phyloP scores from a whole-genome alignment of 2,329 filamentous ascomycete species.

The Phaeosphaeriaceae sp. region DNA sequence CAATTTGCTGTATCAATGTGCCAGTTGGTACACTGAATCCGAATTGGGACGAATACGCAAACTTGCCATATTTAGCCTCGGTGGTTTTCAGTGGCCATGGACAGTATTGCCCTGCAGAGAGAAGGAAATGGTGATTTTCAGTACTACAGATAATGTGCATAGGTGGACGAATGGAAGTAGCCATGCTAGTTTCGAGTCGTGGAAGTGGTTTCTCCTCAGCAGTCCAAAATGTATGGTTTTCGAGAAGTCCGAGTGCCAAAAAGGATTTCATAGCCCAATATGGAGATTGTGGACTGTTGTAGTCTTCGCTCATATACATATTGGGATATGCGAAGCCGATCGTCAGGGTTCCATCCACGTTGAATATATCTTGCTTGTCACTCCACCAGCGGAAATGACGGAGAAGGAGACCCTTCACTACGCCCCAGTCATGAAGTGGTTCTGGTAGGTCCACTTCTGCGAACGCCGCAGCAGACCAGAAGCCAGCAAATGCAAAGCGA shows the following conservation, averaged over 20 bases:
- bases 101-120: conserved; percentile 43
- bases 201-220: conserved; percentile 49
- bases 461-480: conserved; percentile 56
- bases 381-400: conserved; percentile 61
- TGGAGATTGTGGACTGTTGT: conserved; percentile 63
- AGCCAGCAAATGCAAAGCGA: conserved; percentile 58
- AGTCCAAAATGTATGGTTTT: conserved; percentile 55
- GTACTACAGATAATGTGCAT: conserved; percentile 56
- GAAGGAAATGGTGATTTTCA: conserved; percentile 38
- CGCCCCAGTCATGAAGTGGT: conserved; percentile 48
- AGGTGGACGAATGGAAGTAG: conserved; percentile 34
- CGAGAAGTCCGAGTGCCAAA: conserved; percentile 49
- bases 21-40: conserved; percentile 50
- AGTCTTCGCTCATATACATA: conserved; percentile 63
- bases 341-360: conserved; percentile 57
- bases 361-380: conserved; percentile 53
- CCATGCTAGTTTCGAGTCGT: background rate
- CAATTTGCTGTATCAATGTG: conserved; percentile 47
- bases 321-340: conserved; percentile 58
- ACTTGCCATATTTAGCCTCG: conserved; percentile 46
- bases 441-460: conserved; percentile 50
- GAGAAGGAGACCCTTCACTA: conserved; percentile 57
- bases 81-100: conserved; percentile 46
- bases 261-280: conserved; percentile 64
- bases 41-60: conserved; percentile 45